Conservation (phyloP, 495 filamentous ascomycete species). For the Sordaria brevicollis region DNA sequence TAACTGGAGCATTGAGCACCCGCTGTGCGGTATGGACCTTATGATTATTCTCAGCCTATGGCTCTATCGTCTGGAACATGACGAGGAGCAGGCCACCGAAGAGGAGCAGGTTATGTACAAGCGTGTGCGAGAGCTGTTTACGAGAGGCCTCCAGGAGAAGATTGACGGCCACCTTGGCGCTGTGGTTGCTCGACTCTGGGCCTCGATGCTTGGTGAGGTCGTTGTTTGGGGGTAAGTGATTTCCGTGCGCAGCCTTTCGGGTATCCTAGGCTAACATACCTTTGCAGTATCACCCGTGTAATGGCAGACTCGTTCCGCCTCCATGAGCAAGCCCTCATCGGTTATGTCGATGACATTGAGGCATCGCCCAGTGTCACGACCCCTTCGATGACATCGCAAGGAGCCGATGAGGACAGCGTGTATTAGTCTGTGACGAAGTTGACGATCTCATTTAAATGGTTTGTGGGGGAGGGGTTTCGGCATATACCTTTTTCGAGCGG, state of each 20-base stretch:
- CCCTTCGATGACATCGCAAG: constrained; percentile 52
- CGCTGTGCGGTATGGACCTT: constrained; percentile 89
- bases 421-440: constrained; percentile 38
- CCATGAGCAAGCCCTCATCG: constrained; percentile 84
- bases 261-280: constrained; percentile 33
- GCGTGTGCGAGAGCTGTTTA: constrained; percentile 85
- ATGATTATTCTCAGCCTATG: constrained; percentile 98
- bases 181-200: constrained; percentile 90
- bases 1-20: constrained; percentile 99
- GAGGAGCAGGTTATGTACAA: constrained; percentile 93
- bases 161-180: constrained; percentile 71
- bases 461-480: constrained; percentile 29
- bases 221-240: constrained; percentile 84
- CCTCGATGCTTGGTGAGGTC: constrained; percentile 95
- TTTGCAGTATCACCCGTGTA: constrained; percentile 77
- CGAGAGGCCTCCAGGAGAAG: constrained; percentile 71
- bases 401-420: constrained; percentile 50
- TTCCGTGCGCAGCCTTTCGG: constrained; percentile 1
- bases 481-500: constrained; percentile 36
- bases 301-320: constrained; percentile 98
- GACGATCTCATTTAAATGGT: constrained; percentile 38
- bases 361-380: constrained; percentile 47
- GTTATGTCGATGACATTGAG: constrained; percentile 75
- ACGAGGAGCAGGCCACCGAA: constrained; percentile 85
- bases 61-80: constrained; percentile 98